Base-by-base conservation (phyloP, 805 yeast genomes). In the Kuraishia cidri region DNA sequence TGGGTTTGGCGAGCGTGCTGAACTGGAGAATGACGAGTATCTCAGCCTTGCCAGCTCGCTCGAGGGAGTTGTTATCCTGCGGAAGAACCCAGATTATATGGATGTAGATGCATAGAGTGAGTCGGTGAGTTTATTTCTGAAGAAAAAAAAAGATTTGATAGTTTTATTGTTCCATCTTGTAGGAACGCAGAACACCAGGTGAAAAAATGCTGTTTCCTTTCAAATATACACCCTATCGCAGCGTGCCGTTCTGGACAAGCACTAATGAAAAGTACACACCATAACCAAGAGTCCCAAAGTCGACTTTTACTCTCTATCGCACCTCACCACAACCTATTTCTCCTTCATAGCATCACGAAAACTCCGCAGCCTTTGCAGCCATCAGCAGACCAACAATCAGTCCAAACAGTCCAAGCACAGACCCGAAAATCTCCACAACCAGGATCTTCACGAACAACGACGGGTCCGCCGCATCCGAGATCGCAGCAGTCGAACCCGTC, bases 401-500 rank as follows among this genome's bases (percentile, higher is more conserved):
- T 21, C 97, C 98, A 54, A 92, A 83, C 45, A 92, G 75, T 29
- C 98, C 98, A 54, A 92, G 69, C 24, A 92, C 95, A 15, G 95
- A 82, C 23, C 98, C 98, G 52, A 92, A 92, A 66, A 92, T 92
- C 69, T 92, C 98, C 47, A 92, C 81, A 41, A 92, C 98, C 50
- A 92, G 74, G 38, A 92, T 92, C 63, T 92, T 92, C 41, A 92
- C 98, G 49, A 92, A 92, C 43, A 92, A 66, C 4, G 95, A 72
- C 16, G 96, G 77, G 63, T 92, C 97, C 8, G 98, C 97, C 20
- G 98, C 98, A 61, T 92, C 98, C 28, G 94, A 76, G 40, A 92
- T 75, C 26, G 98, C 98, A 23, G 97, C 98, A n/a, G 97, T 92
- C 17, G 97, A 79, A 31, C 98, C 98, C 11, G 98, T 92, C 40